Conservation (phyloP, 2,329 filamentous ascomycete species). For the Nemania serpens region DNA sequence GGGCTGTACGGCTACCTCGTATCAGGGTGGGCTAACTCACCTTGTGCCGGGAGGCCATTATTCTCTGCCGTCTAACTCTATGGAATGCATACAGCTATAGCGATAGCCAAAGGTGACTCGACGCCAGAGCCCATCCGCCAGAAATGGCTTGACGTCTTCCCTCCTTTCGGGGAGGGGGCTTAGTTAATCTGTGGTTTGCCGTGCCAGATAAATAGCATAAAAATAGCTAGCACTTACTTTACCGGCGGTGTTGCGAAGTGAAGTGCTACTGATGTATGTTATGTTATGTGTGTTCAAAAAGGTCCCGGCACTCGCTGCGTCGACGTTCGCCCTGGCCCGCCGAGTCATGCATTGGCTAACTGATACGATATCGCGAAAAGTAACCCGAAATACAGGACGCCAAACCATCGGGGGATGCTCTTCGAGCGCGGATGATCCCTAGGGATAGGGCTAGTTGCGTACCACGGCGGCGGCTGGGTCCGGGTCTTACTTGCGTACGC, state of each 20-base stretch:
- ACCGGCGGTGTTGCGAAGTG: conserved; percentile 5
- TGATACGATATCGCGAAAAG: conserved; percentile 2
- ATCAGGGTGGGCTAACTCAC: conserved; percentile 11
- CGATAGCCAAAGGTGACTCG: neutral
- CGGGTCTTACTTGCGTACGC: conserved; percentile 28
- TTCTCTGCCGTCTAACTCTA: conserved; percentile 14
- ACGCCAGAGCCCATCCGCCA: neutral
- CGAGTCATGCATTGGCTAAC: conserved; percentile 18
- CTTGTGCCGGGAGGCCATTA: conserved; percentile 18
- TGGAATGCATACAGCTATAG: conserved; percentile 3
- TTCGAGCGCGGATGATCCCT: conserved; percentile 16
- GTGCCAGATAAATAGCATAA: neutral
- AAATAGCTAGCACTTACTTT: conserved; percentile 10
- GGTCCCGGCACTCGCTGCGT: conserved; percentile 11
- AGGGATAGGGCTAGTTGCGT: conserved; percentile 14
- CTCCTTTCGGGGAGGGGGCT: neutral
- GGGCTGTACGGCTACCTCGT: neutral
- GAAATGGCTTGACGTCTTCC: neutral
- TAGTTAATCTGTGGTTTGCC: neutral
- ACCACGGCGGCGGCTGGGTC: conserved; percentile 14
- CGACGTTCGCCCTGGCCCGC: conserved; percentile 8
- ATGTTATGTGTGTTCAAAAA: conserved; percentile 9
- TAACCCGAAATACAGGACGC: neutral
- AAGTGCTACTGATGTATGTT: neutral
- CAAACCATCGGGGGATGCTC: conserved; percentile 8